A percentile compares a stretch with the other conserved stretches of the same genome.
Conservation (phyloP, 1,139 yeast species). For the Hyphopichia khmerensis region DNA sequence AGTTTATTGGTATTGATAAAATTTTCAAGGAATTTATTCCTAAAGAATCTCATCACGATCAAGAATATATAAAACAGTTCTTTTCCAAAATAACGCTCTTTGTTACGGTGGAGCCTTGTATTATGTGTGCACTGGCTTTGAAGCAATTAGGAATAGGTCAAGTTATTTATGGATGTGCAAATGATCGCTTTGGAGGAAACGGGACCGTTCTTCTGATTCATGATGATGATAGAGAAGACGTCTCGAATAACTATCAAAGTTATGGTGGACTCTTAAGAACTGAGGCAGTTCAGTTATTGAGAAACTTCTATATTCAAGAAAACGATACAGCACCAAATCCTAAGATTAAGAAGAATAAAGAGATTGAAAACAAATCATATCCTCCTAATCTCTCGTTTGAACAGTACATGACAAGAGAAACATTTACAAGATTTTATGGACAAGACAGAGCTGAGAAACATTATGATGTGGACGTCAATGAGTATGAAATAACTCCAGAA, state of each 20-base stretch:
- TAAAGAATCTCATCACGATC: conserved; percentile 10
- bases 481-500: conserved; percentile 32
- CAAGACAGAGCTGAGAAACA: conserved; percentile 16
- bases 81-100: conserved; percentile 61
- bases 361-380: conserved; percentile 64
- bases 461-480: conserved; percentile 6
- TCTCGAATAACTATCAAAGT: conserved; percentile 47
- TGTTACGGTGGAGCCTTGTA: conserved; percentile 97
- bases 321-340: conserved; percentile 85
- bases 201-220: conserved; percentile 79
- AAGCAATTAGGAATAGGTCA: conserved; percentile 72
- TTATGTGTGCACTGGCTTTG: conserved; percentile 95
- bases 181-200: conserved; percentile 95
- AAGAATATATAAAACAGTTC: conserved; percentile 23
- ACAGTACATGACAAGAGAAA: conserved; percentile 18
- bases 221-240: conserved; percentile 35
- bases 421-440: conserved; percentile 30
- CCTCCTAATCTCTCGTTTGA: conserved; percentile 42
- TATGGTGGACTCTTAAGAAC: conserved; percentile 78
- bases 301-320: conserved; percentile 82
- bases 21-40: conserved; percentile 30
- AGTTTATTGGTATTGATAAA: conserved; percentile 72
- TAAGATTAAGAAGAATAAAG: conserved; percentile 69
- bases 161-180: conserved; percentile 89
- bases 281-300: conserved; percentile 77